A percentile compares a stretch with the other conserved stretches of the same genome.
Evolutionary conservation across 164 flowering plant species (phyloP).

Genomic region (Annona squamosa): DNA sequence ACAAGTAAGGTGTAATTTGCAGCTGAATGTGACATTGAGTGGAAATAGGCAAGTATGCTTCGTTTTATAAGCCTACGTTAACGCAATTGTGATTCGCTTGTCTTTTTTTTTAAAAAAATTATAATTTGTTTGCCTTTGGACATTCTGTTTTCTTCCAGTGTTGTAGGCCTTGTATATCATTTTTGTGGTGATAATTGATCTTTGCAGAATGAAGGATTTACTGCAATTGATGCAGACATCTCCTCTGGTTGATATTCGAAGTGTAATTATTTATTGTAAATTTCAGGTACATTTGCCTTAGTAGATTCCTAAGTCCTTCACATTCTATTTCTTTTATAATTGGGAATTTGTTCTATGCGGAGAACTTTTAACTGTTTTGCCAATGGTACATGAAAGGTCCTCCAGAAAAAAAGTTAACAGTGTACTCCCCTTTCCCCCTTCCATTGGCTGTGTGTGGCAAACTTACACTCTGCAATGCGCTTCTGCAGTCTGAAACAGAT

Average conservation of each 20-base stretch:
- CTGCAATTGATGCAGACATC: conserved; percentile 58
- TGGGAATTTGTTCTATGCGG: neutral
- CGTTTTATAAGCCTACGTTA: neutral
- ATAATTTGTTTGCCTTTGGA: no score
- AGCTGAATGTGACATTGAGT: conserved; percentile 61
- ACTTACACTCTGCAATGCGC: conserved; percentile 4
- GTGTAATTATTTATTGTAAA: conserved; percentile 90
- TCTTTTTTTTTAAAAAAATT: no score
- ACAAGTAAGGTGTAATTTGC: conserved; percentile 62
- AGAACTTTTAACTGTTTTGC: neutral
- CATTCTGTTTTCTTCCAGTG: neutral
- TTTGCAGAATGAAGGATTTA: conserved; percentile 72
- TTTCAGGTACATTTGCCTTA: conserved; percentile 57
- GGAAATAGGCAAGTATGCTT: conserved; percentile 52
- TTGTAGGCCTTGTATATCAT: neutral
- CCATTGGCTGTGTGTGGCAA: no score
- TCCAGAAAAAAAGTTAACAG: no score
- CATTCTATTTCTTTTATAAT: neutral
- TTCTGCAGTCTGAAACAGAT: conserved; percentile 84
- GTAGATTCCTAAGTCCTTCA: neutral
- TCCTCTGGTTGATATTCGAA: conserved; percentile 46
- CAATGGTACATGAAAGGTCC: neutral
- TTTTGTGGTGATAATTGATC: neutral
- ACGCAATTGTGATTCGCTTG: no score
- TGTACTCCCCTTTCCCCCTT: no score